Evolutionary conservation across 2,329 filamentous ascomycete species (phyloP), one percentile per base, ranked within the genome.

Genomic region (Sporothrix euskadiensis): DNA sequence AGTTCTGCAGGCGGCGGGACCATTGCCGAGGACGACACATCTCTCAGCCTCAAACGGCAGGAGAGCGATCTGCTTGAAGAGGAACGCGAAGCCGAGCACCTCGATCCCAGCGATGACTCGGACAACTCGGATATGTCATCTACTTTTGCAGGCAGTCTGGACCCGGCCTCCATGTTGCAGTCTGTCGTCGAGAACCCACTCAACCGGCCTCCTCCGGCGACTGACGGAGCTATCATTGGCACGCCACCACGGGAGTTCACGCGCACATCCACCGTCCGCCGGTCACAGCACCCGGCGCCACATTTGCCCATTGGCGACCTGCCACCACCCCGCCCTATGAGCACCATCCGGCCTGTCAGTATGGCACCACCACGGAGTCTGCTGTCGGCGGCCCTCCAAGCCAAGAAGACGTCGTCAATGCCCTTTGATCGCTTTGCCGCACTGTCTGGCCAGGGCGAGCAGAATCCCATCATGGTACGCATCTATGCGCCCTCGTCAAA

Each of bases 351-450:
- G 35, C 90, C 89, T 0, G 81, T 89, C 71, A 94, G 92, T 80
- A 88, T 91, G 80, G 83, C 90, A 39, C 89, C 91, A 68, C 91
- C 92, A 1, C 88, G 89, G 75, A 93, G 92, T 81, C 82, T 93
- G 69, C 83, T 94, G 30, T 92, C 92, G 0, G 90, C 90, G 71
- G 90, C 91, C 5, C 84, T 95, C 32, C 92, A 91, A 77, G 91
- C 90, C 41, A 93, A 91, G 80, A 89, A 91, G 76, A 91, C 91
- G 76, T 87, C 88, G 8, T 87, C 88, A 6, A 89, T 92, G 78
- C 92, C 92, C 0, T 91, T 95, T 76, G 92, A 94, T 78, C 87
- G 88, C 32, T 96, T 94, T 81, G 92, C 92, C 0, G 88, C 90
- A 19, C 86, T 93, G 52, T 93, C 91, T 73, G 93, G 92, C 0